Evolutionary conservation across 2,329 filamentous ascomycete genomes (phyloP), one percentile per base, ranked within the genome.

Genomic region (Leptographium wingfieldii): DNA sequence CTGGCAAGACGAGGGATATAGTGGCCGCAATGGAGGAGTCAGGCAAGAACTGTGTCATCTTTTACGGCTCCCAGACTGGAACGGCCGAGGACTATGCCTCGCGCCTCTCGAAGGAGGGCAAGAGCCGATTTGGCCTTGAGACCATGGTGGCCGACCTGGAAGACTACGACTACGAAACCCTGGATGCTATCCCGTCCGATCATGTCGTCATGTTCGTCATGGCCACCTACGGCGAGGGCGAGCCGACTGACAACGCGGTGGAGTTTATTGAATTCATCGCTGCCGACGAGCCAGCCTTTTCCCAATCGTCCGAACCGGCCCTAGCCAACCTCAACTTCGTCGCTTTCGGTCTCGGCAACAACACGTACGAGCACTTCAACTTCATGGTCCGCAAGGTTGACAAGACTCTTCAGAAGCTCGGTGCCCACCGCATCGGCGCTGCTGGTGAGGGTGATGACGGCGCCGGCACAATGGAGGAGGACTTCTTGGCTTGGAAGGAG

Each of bases 351-450:
- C 84, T 99, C 48, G 94, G 94, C 66, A 99, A 99, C 80, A 99
- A 97, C 79, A 97, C 94, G 33, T 99, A 99, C 72, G 94, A 99
- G 72, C 94, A 99, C 79, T 99, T 96, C 81, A 99, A 99, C 77
- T 88, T 88, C 58, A 96, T 99, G 90, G 92, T 99, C 62, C 90
- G 92, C 72, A 89, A 92, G 64, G 86, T 97, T 61, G 85, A 94
- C 75, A 85, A 87, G 72, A 85, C 85, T 63, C 77, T 99, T 61
- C 80, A 84, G 69, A 92, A 88, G 69, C 80, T 95, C 25, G 94
- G 94, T 63, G 94, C 88, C 14, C 80, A 85, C 69, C 83, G 90
- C 66, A 90, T 99, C 66, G 92, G 94, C 54, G 79, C 85, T 61
- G 90, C 92, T 60, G 94, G 95, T 67, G 92, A 97, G 77, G 94